Evolutionary conservation across 2,329 filamentous ascomycete genomes (phyloP).

Genomic region (Raffaelea ambrosiae): DNA sequence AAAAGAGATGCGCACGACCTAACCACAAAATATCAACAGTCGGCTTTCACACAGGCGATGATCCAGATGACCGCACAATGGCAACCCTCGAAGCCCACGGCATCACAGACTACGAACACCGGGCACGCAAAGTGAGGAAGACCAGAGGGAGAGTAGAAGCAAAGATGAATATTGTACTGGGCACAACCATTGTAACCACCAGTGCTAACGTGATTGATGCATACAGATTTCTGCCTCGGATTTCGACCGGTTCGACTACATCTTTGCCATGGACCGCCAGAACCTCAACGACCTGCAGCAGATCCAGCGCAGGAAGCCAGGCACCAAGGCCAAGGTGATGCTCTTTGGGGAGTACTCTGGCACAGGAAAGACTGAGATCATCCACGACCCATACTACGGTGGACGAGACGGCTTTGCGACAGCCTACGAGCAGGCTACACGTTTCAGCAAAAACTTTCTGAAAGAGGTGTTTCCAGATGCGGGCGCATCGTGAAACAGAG

Average conservation of each 20-base stretch:
- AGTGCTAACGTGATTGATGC: too few species aligned
- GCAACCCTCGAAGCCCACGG: conserved; percentile 64
- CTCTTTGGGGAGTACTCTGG: conserved; percentile 80
- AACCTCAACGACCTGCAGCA: conserved; percentile 67
- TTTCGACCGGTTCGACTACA: conserved; percentile 81
- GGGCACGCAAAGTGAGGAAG: conserved; percentile 59
- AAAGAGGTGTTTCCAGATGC: conserved; percentile 42
- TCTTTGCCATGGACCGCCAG: conserved; percentile 86
- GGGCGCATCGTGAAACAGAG: conserved; percentile 5
- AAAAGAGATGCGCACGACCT: too few species aligned
- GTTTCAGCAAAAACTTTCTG: conserved; percentile 72
- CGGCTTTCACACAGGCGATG: conserved; percentile 71
- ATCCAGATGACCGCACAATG: conserved; percentile 78
- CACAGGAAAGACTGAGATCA: conserved; percentile 57
- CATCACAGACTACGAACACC: conserved; percentile 69
- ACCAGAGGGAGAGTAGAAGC: neutral
- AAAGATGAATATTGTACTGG: neutral
- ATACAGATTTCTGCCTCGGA: conserved; percentile 55
- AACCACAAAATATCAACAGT: conserved; percentile 29
- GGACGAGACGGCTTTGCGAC: conserved; percentile 69
- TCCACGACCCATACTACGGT: conserved; percentile 92
- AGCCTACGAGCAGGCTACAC: conserved; percentile 75
- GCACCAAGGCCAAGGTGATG: conserved; percentile 58
- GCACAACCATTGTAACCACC: neutral
- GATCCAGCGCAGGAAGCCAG: conserved; percentile 48